Evolutionary conservation across 2,329 filamentous ascomycete species (phyloP).

Genomic region (Fusarium annulatum): DNA sequence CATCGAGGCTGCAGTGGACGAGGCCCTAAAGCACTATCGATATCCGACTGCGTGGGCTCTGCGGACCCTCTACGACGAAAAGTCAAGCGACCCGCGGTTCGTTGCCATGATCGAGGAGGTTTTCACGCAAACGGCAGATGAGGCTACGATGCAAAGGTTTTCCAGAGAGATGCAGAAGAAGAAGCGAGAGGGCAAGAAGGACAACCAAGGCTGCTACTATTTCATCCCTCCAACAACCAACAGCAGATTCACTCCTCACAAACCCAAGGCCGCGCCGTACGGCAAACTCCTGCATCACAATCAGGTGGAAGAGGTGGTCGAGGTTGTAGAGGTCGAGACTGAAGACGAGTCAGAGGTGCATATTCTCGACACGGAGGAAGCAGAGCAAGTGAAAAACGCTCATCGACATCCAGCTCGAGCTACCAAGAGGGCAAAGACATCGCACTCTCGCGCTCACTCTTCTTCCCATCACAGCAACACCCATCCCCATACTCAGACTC

Average conservation of each 20-base stretch:
- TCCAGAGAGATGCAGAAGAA: slow-evolving; percentile 61
- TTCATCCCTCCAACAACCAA: slow-evolving; percentile 63
- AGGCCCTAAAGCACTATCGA: slow-evolving; percentile 66
- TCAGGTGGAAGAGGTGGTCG: slow-evolving; percentile 32
- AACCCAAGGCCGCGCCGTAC: slow-evolving; percentile 63
- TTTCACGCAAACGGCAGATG: slow-evolving; percentile 67
- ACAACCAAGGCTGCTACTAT: slow-evolving; percentile 63
- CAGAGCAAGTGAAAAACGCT: slow-evolving; percentile 15
- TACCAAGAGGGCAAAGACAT: slow-evolving; percentile 53
- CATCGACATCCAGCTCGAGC: slow-evolving; percentile 41
- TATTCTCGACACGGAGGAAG: slow-evolving; percentile 13
- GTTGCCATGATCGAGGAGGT: slow-evolving; percentile 68
- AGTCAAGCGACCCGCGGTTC: slow-evolving; percentile 61
- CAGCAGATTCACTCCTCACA: slow-evolving; percentile 56
- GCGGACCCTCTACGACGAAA: slow-evolving; percentile 69
- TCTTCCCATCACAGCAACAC: slow-evolving; percentile 19
- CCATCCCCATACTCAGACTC: slow-evolving; percentile 14
- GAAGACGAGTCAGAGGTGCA: slow-evolving; percentile 16
- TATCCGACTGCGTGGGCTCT: slow-evolving; percentile 73
- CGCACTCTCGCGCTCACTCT: slow-evolving; percentile 42
- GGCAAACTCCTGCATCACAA: slow-evolving; percentile 56
- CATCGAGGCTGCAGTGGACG: slow-evolving; percentile 67
- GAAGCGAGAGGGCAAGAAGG: slow-evolving; percentile 67
- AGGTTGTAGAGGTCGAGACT: slow-evolving; percentile 17
- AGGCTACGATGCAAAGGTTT: slow-evolving; percentile 63